Base-by-base conservation (phyloP, 2,329 filamentous ascomycete genomes). In the Plenodomus tracheiphilus region DNA sequence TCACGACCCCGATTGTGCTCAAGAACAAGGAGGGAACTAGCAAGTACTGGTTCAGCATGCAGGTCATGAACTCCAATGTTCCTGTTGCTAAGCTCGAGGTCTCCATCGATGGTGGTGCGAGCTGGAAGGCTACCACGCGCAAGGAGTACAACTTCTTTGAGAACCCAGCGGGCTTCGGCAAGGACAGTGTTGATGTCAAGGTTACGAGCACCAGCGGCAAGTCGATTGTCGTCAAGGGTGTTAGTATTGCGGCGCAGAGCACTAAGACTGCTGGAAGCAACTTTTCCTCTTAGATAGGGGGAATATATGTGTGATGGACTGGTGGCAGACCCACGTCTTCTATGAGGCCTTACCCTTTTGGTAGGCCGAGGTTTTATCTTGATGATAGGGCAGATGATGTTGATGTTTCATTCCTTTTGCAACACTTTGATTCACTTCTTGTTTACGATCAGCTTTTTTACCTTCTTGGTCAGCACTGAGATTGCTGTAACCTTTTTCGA, bases 21-120 rank as follows among this genome's bases (percentile, higher is more conserved):
- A 76, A 78, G 66, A 81, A 81, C 71, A 83, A 84, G 65, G 72
- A 75, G 18, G 79, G 79, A 19, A 76, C 77, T 3, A 79, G 77
- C 4, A 62, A 69, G 22, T 76, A 77, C 66, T 83, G 80, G 80
- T 83, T 84, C 72, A 77, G 76, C 40, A 84, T 85, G 77, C 85
- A 88, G 67, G 83, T 87, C 37, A 75, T 85, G 60, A 86, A 87
- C 69, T 73, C 81, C 60, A 85, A 85, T 65, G 75, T 81, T 51
- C 75, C 77, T 15, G 77, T 87, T 35, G 59, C 74, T 44, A 76
- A 72, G 54, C 75, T 87, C 19, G 83, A 87, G 57, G 83, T 87
- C 49, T 83, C 80, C 49, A 82, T 77, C 16, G 80, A 87, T 60
- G 77, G 80, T 10, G 84, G 84, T 16, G 75, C 59, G 44, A 81